A percentile compares a stretch with the other conserved stretches of the same genome.
Conservation (phyloP, 2,329 filamentous ascomycete species). For the Aspergillus luchuensis region DNA sequence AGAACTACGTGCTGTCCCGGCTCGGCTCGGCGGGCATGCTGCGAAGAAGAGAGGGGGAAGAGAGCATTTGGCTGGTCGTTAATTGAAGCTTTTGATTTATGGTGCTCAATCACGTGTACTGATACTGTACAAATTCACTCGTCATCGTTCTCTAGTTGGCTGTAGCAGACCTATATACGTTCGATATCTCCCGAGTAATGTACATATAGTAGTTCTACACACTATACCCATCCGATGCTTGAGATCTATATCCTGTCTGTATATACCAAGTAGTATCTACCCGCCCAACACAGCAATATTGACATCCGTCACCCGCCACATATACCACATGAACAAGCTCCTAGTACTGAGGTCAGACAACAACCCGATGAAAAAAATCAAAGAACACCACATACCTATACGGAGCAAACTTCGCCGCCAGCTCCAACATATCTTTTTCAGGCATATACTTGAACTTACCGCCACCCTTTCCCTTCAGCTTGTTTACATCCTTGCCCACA, state of each 20-base stretch:
- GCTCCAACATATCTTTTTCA: slow-evolving; percentile 86
- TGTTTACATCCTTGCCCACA: slow-evolving; percentile 76
- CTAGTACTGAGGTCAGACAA: slow-evolving; percentile 47
- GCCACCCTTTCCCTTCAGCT: slow-evolving; percentile 74
- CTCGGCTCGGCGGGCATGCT: slow-evolving; percentile 19
- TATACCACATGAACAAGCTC: slow-evolving; percentile 97
- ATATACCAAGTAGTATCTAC: neutral
- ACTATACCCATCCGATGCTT: neutral
- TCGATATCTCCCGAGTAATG: neutral
- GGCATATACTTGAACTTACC: slow-evolving; percentile 99
- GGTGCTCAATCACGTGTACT: slow-evolving; percentile 37
- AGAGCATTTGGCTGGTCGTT: slow-evolving; percentile 25
- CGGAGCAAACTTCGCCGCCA: slow-evolving; percentile 76
- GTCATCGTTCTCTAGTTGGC: slow-evolving; percentile 24
- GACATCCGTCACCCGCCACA: slow-evolving; percentile 85
- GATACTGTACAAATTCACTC: slow-evolving; percentile 47
- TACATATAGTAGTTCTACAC: neutral
- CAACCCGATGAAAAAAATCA: neutral
- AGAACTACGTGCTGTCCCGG: slow-evolving; percentile 23
- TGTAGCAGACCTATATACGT: neutral
- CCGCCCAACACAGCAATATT: slow-evolving; percentile 60
- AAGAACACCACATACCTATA: slow-evolving; percentile 61
- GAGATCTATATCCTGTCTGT: neutral
- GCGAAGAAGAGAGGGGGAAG: slow-evolving; percentile 15
- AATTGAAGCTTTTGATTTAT: slow-evolving; percentile 27